These are phyloP conservation scores for Arabidopsis arenosa DNA, from an alignment of 345 rosid genomes.

Conservation along the genomic window DNA sequence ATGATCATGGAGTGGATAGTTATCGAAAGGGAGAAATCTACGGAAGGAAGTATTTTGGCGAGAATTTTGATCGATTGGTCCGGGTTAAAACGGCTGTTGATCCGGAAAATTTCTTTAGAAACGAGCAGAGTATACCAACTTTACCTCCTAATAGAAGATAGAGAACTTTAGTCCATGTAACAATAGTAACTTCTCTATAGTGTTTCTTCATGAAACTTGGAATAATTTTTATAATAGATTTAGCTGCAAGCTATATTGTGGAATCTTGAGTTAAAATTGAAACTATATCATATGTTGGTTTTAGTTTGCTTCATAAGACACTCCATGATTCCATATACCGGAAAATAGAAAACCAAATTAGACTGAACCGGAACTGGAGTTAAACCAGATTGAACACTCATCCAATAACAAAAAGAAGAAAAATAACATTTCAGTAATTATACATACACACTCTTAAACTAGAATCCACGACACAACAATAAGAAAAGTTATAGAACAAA, in stretches of 20 bases:
- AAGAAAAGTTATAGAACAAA: slow-evolving; percentile 29
- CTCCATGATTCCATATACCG: neutral
- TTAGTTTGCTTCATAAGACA: neutral
- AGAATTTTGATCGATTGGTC: slow-evolving; percentile 48
- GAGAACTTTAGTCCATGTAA: neutral
- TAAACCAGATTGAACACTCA: slow-evolving; percentile 21
- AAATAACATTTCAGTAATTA: slow-evolving; percentile 4
- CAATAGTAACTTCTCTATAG: neutral
- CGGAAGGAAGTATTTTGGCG: slow-evolving; percentile 57
- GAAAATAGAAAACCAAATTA: neutral
- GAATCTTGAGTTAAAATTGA: neutral
- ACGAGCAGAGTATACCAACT: slow-evolving; percentile 57
- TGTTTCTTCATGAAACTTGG: slow-evolving; percentile 9
- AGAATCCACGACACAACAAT: neutral
- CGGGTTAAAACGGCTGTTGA: slow-evolving; percentile 53
- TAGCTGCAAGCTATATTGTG: slow-evolving; percentile 17
- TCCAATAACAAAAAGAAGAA: neutral
- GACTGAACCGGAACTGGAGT: neutral
- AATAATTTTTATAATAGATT: neutral
- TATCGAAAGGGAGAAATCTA: slow-evolving; percentile 55
- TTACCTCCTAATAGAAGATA: slow-evolving; percentile 30
- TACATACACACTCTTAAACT: slow-evolving; percentile 23
- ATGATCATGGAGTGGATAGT: slow-evolving; percentile 41
- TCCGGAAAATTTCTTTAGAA: slow-evolving; percentile 55
- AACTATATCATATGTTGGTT: slow-evolving; percentile 1